phyloP scores from a whole-genome alignment of 257 asterid species.

The Datura wrightii region DNA sequence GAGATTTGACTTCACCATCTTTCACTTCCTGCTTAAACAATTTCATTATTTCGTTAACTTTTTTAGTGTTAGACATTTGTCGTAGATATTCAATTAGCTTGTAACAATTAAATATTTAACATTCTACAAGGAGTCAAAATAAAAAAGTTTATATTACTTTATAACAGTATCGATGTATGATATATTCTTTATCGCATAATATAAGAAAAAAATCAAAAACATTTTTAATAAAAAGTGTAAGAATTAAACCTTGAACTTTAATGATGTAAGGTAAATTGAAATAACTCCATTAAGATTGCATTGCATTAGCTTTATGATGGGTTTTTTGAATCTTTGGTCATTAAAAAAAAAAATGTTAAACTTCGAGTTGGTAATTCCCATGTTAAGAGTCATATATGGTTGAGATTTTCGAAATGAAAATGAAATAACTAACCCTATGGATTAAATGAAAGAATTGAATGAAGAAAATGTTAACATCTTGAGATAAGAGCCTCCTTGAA shows the following conservation, averaged over 20 bases:
- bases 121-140: not conserved
- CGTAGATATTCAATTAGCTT: not conserved
- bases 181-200: no score
- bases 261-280: not conserved
- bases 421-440: not conserved
- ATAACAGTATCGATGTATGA: no score
- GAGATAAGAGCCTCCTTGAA: conserved; percentile 1
- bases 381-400: not conserved
- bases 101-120: not conserved
- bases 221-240: no score
- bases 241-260: not conserved
- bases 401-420: not conserved
- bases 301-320: not conserved
- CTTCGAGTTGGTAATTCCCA: not conserved
- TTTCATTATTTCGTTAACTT: not conserved
- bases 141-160: not conserved
- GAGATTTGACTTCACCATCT: not conserved
- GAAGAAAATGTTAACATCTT: not conserved
- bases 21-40: not conserved
- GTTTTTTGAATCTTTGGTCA: not conserved
- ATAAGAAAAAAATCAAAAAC: no score
- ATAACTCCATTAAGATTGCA: not conserved
- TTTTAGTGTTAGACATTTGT: not conserved
- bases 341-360: no score
- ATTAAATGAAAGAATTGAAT: not conserved